Evolutionary conservation across 108 stramenopile genomes (phyloP), one percentile per base, ranked within the genome.

Genomic region (Skeletonema costatum): DNA sequence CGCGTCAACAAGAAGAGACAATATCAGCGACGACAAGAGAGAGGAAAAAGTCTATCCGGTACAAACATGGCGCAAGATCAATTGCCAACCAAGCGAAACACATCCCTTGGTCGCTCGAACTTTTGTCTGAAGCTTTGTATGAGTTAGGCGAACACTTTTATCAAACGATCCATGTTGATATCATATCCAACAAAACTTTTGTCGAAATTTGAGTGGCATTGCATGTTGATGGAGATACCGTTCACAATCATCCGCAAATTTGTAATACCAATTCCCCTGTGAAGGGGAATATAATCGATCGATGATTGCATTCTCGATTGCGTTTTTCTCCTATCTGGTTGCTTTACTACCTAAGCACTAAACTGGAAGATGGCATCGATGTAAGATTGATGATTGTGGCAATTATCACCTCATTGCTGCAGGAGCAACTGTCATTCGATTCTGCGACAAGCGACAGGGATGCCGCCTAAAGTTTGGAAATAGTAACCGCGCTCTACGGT

Each of bases 401-500:
- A 5, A 8, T 83, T 0, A 17, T 60, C n/a, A 42, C 67, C 16
- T 75, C 78, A 50, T 36, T 25, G 38, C 69, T 14, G 64, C 69
- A 9, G 88, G 80, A 16, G n/a, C 66, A 36, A 16, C 70, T 25
- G 71, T 94, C 2, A 21, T 94, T 25, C 66, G 87, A 29, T 89
- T 68, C 8, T 76, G 74, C 39, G 92, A 80, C 10, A 85, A n/a
- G 86, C 83, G 13, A 38, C 66, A 9, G 14, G 10, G 9, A 88
- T n/a, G 88, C 59, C 85, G 1, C 66, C n/a, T 94, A 63, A 53
- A 58, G 41, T 81, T 82, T 19, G 77, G 88, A 13, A 78, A n/a
- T 86, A 10, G 91, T 92, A 12, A 71, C 91, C 74, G 90, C 92
- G 0, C 63, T 95, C 0, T 87, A 89, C 66, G 96, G 94, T 7